phyloP scores from a whole-genome alignment of 495 filamentous ascomycete species.

The Trichoderma reesei region DNA sequence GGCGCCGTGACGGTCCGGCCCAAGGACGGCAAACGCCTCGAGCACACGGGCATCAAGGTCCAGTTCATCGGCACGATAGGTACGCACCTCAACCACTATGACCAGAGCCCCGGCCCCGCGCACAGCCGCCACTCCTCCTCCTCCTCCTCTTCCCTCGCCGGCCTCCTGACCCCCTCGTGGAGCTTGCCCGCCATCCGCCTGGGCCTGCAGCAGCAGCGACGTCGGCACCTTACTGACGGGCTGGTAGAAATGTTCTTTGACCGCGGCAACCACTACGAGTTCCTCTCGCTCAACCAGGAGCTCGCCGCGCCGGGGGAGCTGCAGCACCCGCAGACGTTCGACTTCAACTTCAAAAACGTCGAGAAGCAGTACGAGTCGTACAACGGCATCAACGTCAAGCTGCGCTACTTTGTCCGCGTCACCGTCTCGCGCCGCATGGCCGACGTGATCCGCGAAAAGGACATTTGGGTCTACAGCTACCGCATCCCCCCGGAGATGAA shows the following conservation, averaged over 20 bases:
- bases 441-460: conserved; percentile 97
- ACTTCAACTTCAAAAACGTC: conserved; percentile 99
- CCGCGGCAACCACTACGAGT: conserved; percentile 98
- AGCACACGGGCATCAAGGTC: conserved; percentile 98
- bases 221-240: conserved; percentile 21
- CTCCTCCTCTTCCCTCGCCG: not conserved
- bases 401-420: conserved; percentile 96
- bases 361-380: conserved; percentile 99
- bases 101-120: not conserved
- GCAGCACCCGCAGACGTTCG: conserved; percentile 95
- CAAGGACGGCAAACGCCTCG: conserved; percentile 95
- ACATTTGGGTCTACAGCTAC: conserved; percentile 99
- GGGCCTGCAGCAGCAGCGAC: conserved; percentile 7
- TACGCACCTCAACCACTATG: conserved; percentile 25
- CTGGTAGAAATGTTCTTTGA: conserved; percentile 92
- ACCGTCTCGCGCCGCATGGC: conserved; percentile 95
- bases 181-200: not conserved
- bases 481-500: conserved; percentile 97
- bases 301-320: conserved; percentile 93
- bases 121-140: not conserved
- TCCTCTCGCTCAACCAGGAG: conserved; percentile 91
- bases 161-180: not conserved
- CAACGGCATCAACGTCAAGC: conserved; percentile 98
- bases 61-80: conserved; percentile 99
- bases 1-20: conserved; percentile 88